These are phyloP conservation scores for Amylocystis lapponica DNA, from an alignment of 768 basidiomycete species.

Conservation along the genomic window DNA sequence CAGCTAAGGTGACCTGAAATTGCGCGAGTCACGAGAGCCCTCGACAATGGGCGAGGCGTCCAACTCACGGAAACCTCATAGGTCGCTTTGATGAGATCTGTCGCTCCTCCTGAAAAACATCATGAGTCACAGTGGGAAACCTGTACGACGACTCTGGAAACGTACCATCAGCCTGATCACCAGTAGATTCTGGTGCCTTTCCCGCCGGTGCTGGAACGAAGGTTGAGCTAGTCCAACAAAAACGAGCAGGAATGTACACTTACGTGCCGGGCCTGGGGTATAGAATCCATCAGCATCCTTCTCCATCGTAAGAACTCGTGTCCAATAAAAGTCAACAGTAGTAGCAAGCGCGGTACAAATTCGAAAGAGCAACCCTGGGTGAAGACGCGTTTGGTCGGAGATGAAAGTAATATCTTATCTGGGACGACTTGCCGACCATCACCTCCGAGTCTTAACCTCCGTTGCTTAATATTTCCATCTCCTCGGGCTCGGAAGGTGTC, in stretches of 20 bases:
- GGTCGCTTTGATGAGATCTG: slow-evolving; percentile 68
- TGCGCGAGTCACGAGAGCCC: slow-evolving; percentile 2
- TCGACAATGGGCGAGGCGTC: slow-evolving; percentile 5
- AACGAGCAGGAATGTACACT: slow-evolving; percentile 2
- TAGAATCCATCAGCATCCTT: slow-evolving; percentile 83
- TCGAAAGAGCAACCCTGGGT: no score
- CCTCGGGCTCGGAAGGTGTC: no score
- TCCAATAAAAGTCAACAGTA: no score
- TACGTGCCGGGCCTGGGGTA: slow-evolving; percentile 46
- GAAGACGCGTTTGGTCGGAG: slow-evolving; percentile 13
- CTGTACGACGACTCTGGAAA: neutral
- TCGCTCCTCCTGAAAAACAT: slow-evolving; percentile 4
- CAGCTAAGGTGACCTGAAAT: slow-evolving; percentile 85
- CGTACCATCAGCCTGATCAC: slow-evolving; percentile 10
- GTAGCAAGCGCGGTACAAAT: no score
- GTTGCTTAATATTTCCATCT: no score
- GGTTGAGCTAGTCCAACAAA: neutral
- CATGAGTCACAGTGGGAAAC: neutral
- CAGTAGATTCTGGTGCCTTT: neutral
- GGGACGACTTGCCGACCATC: no score
- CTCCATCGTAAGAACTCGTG: no score
- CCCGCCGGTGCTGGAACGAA: neutral
- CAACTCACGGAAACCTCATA: slow-evolving; percentile 74
- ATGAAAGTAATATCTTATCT: slow-evolving; percentile 16
- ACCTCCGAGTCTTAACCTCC: no score